These are phyloP conservation scores for Primulina eburnea DNA, from an alignment of 257 asterid species.

Conservation along the genomic window DNA sequence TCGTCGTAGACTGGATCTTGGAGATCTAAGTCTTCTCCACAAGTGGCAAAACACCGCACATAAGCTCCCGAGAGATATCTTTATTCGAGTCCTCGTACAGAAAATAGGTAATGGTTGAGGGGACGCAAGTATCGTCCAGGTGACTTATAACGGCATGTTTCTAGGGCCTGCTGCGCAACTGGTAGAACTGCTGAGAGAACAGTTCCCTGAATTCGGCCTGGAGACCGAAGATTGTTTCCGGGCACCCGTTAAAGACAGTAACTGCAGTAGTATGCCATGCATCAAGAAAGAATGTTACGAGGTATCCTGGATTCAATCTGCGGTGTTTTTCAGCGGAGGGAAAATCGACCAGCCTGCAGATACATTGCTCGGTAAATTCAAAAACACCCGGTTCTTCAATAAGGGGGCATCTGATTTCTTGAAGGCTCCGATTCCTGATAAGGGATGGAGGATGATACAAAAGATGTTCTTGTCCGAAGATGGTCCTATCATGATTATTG, in stretches of 20 bases:
- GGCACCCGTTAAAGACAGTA: background rate
- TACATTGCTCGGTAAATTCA: background rate
- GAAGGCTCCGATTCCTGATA: too few relatives aligned
- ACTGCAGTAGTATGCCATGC: slow-evolving; percentile 14
- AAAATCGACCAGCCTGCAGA: slow-evolving; percentile 4
- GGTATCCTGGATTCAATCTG: slow-evolving; percentile 18
- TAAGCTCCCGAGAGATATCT: background rate
- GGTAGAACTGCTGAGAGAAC: background rate
- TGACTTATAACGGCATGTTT: slow-evolving; percentile 12
- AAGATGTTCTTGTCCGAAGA: too few relatives aligned
- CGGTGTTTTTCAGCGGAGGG: slow-evolving; percentile 3
- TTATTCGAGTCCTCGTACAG: slow-evolving; percentile 18
- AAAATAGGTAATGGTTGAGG: background rate
- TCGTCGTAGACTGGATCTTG: slow-evolving; percentile 1
- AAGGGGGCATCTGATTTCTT: too few relatives aligned
- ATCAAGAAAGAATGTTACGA: slow-evolving; percentile 13
- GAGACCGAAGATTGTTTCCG: too few relatives aligned
- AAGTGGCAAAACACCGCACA: slow-evolving; percentile 21
- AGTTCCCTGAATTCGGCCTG: slow-evolving; percentile 5
- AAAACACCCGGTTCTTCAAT: background rate
- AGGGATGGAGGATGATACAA: too few relatives aligned
- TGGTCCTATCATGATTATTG: too few relatives aligned
- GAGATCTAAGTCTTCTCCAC: background rate
- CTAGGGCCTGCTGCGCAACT: slow-evolving; percentile 15
- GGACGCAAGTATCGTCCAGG: background rate